Conservation (phyloP, 164 flowering plant genomes). For the Vitis cinerea region DNA sequence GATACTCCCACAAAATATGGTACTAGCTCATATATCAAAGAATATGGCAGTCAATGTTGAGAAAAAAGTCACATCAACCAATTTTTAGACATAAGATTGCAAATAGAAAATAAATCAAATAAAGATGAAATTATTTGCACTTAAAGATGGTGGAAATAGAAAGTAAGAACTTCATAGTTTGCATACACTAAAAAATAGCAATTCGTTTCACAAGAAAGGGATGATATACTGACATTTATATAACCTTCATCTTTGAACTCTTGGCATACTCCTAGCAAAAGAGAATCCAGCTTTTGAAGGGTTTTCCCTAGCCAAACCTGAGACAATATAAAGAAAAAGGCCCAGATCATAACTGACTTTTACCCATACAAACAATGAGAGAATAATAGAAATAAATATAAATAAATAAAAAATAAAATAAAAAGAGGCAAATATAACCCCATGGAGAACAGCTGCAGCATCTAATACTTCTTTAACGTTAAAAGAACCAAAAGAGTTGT, state of each 20-base stretch:
- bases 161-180: conserved; percentile 1
- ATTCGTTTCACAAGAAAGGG: conserved; percentile 7
- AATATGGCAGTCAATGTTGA: too few species aligned
- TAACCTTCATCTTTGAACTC: conserved; percentile 80
- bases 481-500: background rate
- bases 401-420: too few species aligned
- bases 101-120: too few species aligned
- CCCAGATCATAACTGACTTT: background rate
- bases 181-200: background rate
- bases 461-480: background rate
- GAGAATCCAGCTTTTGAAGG: conserved; percentile 90
- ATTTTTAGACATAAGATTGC: too few species aligned
- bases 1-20: too few species aligned
- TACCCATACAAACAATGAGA: background rate
- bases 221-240: conserved; percentile 60
- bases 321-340: conserved; percentile 1
- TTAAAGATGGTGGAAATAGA: background rate
- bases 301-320: conserved; percentile 95
- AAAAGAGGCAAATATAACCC: too few species aligned
- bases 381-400: background rate
- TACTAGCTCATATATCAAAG: too few species aligned
- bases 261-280: conserved; percentile 87
- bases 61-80: too few species aligned
- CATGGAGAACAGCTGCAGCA: background rate
- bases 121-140: too few species aligned